Conservation (phyloP, 2,329 filamentous ascomycete species). For the Nemania sp. region DNA sequence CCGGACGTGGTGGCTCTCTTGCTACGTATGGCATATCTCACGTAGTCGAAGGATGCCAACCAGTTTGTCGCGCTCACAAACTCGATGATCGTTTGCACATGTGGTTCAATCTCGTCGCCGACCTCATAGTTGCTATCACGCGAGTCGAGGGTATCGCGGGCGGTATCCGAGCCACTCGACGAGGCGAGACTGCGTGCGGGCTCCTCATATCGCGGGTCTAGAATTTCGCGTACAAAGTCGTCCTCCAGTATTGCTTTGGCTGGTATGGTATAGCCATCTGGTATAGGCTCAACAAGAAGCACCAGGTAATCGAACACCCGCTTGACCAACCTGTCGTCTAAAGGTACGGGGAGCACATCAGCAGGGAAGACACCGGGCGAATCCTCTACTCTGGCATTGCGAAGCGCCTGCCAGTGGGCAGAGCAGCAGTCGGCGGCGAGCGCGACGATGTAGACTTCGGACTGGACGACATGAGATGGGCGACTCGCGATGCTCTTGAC, state of each 20-base stretch:
- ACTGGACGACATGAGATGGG: slow-evolving; percentile 64
- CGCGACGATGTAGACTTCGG: slow-evolving; percentile 67
- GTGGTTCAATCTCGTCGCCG: slow-evolving; percentile 54
- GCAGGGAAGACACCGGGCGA: slow-evolving; percentile 3
- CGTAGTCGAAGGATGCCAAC: slow-evolving; percentile 62
- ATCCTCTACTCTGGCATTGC: slow-evolving; percentile 35
- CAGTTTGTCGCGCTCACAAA: slow-evolving; percentile 69
- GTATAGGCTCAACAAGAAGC: slow-evolving; percentile 60
- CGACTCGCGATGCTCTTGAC: slow-evolving; percentile 57
- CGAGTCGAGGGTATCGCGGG: slow-evolving; percentile 41
- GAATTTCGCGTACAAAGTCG: slow-evolving; percentile 46
- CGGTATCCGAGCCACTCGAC: slow-evolving; percentile 45
- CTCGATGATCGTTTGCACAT: slow-evolving; percentile 62
- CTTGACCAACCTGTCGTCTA: slow-evolving; percentile 57
- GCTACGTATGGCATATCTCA: slow-evolving; percentile 57
- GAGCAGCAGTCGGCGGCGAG: slow-evolving; percentile 68
- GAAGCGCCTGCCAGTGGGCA: slow-evolving; percentile 59
- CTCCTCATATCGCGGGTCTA: slow-evolving; percentile 38
- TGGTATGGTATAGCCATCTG: slow-evolving; percentile 61
- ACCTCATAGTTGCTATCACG: slow-evolving; percentile 41
- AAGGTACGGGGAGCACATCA: slow-evolving; percentile 42
- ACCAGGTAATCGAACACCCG: slow-evolving; percentile 62
- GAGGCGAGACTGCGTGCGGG: slow-evolving; percentile 33
- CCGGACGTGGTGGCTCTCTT: slow-evolving; percentile 51
- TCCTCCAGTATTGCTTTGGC: slow-evolving; percentile 63